Conservation (phyloP, 2,329 filamentous ascomycete genomes). For the Penicillium sp. region DNA sequence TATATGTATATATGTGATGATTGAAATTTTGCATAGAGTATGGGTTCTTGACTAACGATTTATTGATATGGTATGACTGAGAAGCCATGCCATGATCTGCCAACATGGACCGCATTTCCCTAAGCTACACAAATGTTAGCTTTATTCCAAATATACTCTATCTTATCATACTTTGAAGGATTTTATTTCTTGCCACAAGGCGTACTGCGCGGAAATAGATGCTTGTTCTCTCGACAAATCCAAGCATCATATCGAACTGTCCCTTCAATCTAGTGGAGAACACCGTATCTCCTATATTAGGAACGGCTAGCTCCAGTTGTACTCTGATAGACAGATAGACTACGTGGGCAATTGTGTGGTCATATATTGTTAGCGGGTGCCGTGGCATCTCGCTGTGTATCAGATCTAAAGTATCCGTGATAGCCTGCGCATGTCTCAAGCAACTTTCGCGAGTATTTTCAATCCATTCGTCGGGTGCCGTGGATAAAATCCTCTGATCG, state of each 20-base stretch:
- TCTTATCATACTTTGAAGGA: neutral
- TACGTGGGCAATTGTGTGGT: neutral
- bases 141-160: neutral
- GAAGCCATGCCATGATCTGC: neutral
- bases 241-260: neutral
- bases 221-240: neutral
- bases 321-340: neutral
- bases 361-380: neutral
- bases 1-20: neutral
- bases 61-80: neutral
- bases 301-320: neutral
- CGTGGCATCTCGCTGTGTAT: neutral
- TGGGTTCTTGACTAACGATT: neutral
- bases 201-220: neutral
- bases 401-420: neutral
- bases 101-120: neutral
- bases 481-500: neutral
- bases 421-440: neutral
- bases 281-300: neutral
- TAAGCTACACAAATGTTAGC: neutral
- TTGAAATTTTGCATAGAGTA: neutral
- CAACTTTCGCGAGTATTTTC: neutral
- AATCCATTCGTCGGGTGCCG: neutral
- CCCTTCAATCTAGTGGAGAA: neutral
- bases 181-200: neutral